Evolutionary conservation across 73 alveolate species (phyloP), one percentile per base, ranked within the genome.

Genomic region (Blepharisma stoltei): DNA sequence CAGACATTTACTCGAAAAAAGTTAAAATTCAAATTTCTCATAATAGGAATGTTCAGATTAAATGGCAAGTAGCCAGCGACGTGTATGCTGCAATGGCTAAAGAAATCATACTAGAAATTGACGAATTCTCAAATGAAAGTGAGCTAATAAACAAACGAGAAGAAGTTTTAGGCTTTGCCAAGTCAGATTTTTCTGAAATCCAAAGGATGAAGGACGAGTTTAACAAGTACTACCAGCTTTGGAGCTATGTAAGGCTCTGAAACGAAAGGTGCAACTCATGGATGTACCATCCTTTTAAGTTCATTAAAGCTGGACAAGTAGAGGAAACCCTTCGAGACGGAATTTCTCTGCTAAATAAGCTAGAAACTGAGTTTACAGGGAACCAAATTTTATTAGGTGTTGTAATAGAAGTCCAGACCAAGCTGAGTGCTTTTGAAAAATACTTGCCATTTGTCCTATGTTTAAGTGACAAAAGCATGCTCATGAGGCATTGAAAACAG

Each of bases 131-230:
- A n/a, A 11, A 60, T 18, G 46, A 60, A 60, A 60, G 73, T 60
- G 23, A 60, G 18, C 14, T 18, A 20, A 60, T 60, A 14, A 60
- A 60, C 73, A 60, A 14, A 3, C 37, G 46, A 60, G 73, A 60
- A 60, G 46, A 60, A 18, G 23, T 60, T 25, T 25, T 60, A 60
- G 23, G 23, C 14, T 60, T 60, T 38, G 73, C 14, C 14, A 60
- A 2, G 11, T 60, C 73, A 60, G 73, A 60, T 25, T 60, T 60
- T 60, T 60, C 73, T 9, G 23, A 25, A 60, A 60, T 60, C 11
- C 46, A 60, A 18, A 60, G 23, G 18, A 18, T 60, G 73, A 60
- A 14, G n/a, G 49, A 60, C 14, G 45, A 25, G 2, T 60, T 60
- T 25, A 38, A 60, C 18, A 60, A n/a, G 3, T 60, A 60, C 4